These are phyloP conservation scores for Metrosideros polymorpha DNA, from an alignment of 441 rosid genomes.

Conservation along the genomic window DNA sequence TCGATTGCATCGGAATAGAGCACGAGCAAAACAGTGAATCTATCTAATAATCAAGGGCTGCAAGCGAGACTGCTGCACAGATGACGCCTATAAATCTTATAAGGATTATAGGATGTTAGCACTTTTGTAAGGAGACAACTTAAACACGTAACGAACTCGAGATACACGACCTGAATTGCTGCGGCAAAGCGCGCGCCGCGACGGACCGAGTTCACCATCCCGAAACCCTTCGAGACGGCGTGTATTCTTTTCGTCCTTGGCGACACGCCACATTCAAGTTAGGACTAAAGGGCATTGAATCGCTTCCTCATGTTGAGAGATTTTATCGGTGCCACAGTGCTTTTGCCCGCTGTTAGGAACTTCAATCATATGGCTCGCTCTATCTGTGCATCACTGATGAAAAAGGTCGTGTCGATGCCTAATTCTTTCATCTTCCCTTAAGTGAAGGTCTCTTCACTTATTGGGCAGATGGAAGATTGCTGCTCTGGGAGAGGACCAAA, in stretches of 20 bases:
- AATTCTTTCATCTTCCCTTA: not conserved
- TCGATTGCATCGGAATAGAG: too few relatives aligned
- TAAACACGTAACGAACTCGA: not conserved
- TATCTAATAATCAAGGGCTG: not conserved
- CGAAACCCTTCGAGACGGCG: fast-evolving
- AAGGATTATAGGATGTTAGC: not conserved
- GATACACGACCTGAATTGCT: not conserved
- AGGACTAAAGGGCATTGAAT: not conserved
- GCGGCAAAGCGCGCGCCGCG: fast-evolving
- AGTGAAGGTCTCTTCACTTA: not conserved
- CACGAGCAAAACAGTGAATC: too few relatives aligned
- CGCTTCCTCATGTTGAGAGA: not conserved
- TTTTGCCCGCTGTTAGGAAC: not conserved
- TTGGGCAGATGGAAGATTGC: not conserved
- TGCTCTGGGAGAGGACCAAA: not conserved
- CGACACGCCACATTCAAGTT: not conserved
- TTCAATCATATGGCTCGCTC: not conserved
- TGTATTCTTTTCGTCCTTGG: not conserved
- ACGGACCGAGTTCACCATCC: not conserved
- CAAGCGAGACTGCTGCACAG: not conserved
- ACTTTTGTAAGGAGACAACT: not conserved
- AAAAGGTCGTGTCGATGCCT: not conserved
- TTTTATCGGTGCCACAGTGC: not conserved
- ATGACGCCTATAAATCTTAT: too few relatives aligned
- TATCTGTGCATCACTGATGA: not conserved